Evolutionary conservation across 768 basidiomycete species (phyloP).

Genomic region (Paxillus ammoniavirescens): DNA sequence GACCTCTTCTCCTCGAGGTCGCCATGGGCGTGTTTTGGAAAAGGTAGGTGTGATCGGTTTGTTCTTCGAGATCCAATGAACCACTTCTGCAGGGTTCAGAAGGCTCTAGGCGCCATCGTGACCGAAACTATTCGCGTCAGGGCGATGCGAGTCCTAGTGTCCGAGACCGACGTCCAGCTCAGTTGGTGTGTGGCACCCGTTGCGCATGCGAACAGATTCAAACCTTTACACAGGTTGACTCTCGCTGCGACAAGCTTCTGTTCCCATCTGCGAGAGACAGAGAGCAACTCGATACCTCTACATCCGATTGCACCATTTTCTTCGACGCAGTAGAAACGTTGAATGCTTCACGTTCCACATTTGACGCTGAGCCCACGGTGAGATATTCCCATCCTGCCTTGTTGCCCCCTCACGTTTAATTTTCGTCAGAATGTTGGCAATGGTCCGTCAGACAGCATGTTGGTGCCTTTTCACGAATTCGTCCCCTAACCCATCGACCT

Average conservation of each 20-base stretch:
- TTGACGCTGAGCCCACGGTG: constrained; percentile 10
- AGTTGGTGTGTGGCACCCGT: constrained; percentile 1
- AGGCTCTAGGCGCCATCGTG: not conserved
- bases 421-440: constrained; percentile 9
- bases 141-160: not conserved
- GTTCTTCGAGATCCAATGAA: not conserved
- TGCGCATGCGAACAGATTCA: not conserved
- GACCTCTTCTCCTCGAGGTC: constrained; percentile 11
- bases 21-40: constrained; percentile 18
- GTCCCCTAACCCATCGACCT: constrained; percentile 12
- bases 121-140: not conserved
- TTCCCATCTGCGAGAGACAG: constrained; percentile 3
- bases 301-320: constrained; percentile 21
- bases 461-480: constrained; percentile 6
- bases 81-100: constrained; percentile 7
- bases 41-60: constrained; percentile 10
- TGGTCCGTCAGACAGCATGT: constrained; percentile 9
- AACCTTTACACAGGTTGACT: constrained; percentile 11
- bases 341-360: constrained; percentile 3
- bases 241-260: not conserved
- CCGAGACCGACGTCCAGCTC: not conserved
- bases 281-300: not conserved
- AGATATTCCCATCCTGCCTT: not conserved
- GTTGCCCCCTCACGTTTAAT: not conserved
- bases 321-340: constrained; percentile 22